These are phyloP conservation scores for Populus hybrid DNA, from an alignment of 441 rosid genomes.

Conservation along the genomic window DNA sequence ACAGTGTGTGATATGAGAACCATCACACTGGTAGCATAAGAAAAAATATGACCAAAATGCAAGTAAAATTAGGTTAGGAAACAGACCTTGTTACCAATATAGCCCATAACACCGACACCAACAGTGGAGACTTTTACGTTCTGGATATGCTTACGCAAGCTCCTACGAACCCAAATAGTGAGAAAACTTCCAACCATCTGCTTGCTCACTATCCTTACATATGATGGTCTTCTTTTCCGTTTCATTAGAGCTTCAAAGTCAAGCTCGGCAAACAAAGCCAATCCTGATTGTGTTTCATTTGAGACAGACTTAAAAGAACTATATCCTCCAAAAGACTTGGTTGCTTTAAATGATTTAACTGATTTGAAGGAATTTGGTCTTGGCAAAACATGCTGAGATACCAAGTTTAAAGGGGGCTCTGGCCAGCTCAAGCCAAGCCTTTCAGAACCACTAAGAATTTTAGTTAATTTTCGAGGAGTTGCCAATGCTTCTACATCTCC, in stretches of 20 bases:
- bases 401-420: slow-evolving; percentile 67
- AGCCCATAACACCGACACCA: slow-evolving; percentile 98
- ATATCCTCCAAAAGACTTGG: slow-evolving; percentile 54
- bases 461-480: slow-evolving; percentile 39
- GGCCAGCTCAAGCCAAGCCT: slow-evolving; percentile 91
- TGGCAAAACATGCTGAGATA: slow-evolving; percentile 58
- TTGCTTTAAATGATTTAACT: slow-evolving; percentile 44
- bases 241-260: slow-evolving; percentile 69
- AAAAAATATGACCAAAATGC: not conserved
- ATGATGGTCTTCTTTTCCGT: slow-evolving; percentile 62
- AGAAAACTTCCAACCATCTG: slow-evolving; percentile 96
- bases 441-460: slow-evolving; percentile 70
- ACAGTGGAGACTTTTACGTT: slow-evolving; percentile 86
- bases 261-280: slow-evolving; percentile 57
- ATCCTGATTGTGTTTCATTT: slow-evolving; percentile 36
- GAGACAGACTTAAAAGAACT: slow-evolving; percentile 59
- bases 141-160: slow-evolving; percentile 79
- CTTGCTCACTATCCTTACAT: slow-evolving; percentile 84
- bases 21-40: not conserved
- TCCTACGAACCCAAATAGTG: slow-evolving; percentile 85
- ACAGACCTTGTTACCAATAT: slow-evolving; percentile 89
- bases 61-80: slow-evolving; percentile 21
- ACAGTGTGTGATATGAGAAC: not conserved
- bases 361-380: slow-evolving; percentile 62
- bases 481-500: slow-evolving; percentile 25